Conservation (phyloP, 139 green algal species). For the Micromonas commoda region DNA sequence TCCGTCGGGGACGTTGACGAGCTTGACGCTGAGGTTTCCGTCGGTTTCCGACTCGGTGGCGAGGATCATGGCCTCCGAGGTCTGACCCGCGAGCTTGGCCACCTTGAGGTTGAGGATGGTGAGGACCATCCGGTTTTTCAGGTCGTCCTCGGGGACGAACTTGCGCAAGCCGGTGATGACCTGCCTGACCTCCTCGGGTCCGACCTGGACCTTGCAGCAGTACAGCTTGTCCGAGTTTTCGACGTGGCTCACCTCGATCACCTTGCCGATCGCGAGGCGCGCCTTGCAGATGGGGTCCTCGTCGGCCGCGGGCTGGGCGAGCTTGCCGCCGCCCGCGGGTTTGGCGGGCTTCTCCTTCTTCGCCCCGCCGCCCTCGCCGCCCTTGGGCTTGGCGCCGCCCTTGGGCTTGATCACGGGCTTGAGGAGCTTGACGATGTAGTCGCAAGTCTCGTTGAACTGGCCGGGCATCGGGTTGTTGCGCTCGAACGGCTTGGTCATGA, state of each 20-base stretch:
- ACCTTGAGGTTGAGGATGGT: constrained; percentile 31
- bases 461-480: constrained; percentile 33
- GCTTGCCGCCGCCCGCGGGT: constrained; percentile 24
- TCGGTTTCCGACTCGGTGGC: constrained; percentile 24
- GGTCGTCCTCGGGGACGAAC: constrained; percentile 23
- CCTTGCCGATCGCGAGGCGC: constrained; percentile 19
- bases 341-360: constrained; percentile 24
- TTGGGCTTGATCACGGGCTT: constrained; percentile 32
- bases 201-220: constrained; percentile 29
- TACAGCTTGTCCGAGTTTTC: constrained; percentile 36
- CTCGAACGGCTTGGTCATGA: constrained; percentile 35
- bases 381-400: neutral
- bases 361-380: neutral
- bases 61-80: constrained; percentile 33
- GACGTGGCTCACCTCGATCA: constrained; percentile 17
- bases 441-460: constrained; percentile 17
- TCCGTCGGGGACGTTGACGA: constrained; percentile 12
- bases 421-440: constrained; percentile 29
- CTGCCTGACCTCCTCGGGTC: constrained; percentile 26
- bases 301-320: neutral
- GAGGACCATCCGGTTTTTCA: constrained; percentile 22
- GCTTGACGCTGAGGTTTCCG: constrained; percentile 2
- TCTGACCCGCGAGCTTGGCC: constrained; percentile 27
- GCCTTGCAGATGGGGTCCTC: constrained; percentile 21
- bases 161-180: constrained; percentile 33